Evolutionary conservation across 1,284 basidiomycete genomes (phyloP).

Genomic region (Ustilago cynodontis): DNA sequence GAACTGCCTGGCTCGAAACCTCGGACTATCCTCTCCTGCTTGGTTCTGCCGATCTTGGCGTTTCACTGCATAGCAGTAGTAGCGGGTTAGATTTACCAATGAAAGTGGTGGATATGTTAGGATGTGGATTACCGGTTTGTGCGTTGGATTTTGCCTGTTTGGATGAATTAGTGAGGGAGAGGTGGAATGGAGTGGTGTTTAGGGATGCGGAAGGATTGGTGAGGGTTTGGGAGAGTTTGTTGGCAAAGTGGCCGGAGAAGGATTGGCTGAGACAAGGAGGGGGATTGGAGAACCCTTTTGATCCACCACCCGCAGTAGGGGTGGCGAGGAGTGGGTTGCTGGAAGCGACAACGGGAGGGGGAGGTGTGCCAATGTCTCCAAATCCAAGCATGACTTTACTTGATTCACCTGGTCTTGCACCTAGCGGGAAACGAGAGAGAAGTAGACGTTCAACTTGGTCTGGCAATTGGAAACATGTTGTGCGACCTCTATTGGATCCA

Average conservation of each 20-base stretch:
- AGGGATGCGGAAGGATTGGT: conserved; percentile 78
- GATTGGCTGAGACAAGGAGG: conserved; percentile 34
- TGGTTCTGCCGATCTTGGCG: conserved; percentile 90
- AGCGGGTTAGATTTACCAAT: conserved; percentile 94
- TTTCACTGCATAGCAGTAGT: conserved; percentile 90
- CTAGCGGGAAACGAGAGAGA: neutral
- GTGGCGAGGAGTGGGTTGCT: neutral
- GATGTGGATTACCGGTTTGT: conserved; percentile 91
- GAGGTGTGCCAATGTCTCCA: conserved; percentile 36
- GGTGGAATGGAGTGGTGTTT: conserved; percentile 86
- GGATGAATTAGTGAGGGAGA: conserved; percentile 85
- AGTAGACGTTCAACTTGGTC: conserved; percentile 45
- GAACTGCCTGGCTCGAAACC: conserved; percentile 73
- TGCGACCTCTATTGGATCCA: conserved; percentile 49
- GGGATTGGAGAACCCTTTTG: conserved; percentile 41
- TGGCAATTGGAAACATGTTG: conserved; percentile 58
- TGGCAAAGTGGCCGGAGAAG: conserved; percentile 31
- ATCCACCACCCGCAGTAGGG: neutral
- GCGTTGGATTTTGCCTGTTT: conserved; percentile 89
- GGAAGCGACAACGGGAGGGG: neutral
- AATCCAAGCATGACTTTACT: conserved; percentile 52
- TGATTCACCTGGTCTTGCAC: conserved; percentile 34
- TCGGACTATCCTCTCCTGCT: conserved; percentile 61
- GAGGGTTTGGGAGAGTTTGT: conserved; percentile 75
- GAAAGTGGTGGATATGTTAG: conserved; percentile 99